Conservation (phyloP, 2,329 filamentous ascomycete species). For the Colletotrichum sp. region DNA sequence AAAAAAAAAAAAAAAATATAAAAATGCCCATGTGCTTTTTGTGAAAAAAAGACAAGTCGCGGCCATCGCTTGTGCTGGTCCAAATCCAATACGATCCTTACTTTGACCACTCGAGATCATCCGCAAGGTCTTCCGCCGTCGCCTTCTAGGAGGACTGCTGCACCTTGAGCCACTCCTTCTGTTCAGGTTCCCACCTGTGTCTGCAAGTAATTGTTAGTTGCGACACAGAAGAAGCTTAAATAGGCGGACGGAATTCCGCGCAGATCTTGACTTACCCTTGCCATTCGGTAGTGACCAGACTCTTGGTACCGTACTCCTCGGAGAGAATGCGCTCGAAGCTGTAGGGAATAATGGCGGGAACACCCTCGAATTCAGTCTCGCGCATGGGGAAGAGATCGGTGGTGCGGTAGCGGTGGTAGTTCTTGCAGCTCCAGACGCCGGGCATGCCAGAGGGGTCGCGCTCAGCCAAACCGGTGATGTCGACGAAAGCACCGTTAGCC, state of each 20-base stretch:
- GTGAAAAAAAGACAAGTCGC: not conserved
- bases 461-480: slow-evolving; percentile 80
- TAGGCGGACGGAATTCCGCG: not conserved
- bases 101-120: not conserved
- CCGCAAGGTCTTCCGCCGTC: not conserved
- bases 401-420: slow-evolving; percentile 73
- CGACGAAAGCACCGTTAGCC: slow-evolving; percentile 78
- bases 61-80: not conserved
- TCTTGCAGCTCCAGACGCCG: slow-evolving; percentile 80
- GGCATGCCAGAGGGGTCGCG: slow-evolving; percentile 63
- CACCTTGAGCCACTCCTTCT: slow-evolving; percentile 64
- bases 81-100: not conserved
- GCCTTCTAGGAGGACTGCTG: not conserved
- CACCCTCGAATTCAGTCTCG: slow-evolving; percentile 76
- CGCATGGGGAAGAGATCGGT: slow-evolving; percentile 80
- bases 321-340: slow-evolving; percentile 69
- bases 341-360: slow-evolving; percentile 72
- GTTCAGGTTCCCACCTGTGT: slow-evolving; percentile 63
- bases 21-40: not conserved
- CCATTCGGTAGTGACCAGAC: slow-evolving; percentile 65
- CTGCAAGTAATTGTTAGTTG: slow-evolving; percentile 40
- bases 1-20: not conserved
- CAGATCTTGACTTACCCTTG: slow-evolving; percentile 54
- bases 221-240: not conserved
- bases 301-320: slow-evolving; percentile 69